These are phyloP conservation scores for Ephemerocybe angulata DNA, from an alignment of 768 basidiomycete genomes.

Conservation along the genomic window DNA sequence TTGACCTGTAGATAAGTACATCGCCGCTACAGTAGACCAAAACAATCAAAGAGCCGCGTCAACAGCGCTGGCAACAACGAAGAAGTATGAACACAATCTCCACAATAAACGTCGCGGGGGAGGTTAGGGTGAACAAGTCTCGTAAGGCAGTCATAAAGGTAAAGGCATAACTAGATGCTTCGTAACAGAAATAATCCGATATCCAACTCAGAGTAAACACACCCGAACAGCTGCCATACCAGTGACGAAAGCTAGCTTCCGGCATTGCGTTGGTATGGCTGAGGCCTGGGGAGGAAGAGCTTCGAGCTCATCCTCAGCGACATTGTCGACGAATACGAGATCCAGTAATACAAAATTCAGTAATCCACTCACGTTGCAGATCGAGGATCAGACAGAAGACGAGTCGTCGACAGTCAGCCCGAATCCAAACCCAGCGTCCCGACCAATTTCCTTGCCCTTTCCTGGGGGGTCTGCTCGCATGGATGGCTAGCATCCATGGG, in stretches of 20 bases:
- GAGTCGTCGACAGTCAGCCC: not conserved
- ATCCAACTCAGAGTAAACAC: not conserved
- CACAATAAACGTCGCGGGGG: constrained; percentile 9
- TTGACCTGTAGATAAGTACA: constrained; percentile 4
- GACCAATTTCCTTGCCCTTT: constrained; percentile 1
- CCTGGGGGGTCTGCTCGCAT: constrained; percentile 12
- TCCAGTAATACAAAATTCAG: not conserved
- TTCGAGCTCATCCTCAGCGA: constrained; percentile 7
- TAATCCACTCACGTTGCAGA: not conserved
- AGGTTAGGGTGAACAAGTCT: constrained; percentile 8
- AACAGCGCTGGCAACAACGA: constrained; percentile 9
- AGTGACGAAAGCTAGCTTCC: not conserved
- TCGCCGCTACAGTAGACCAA: constrained; percentile 1
- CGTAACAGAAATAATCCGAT: constrained; percentile 4
- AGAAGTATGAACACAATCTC: constrained; percentile 7
- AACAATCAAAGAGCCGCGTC: not conserved
- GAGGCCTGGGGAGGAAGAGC: constrained; percentile 5
- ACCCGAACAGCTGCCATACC: constrained; percentile 5
- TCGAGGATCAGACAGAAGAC: not conserved
- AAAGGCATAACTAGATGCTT: constrained; percentile 12
- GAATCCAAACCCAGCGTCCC: not conserved
- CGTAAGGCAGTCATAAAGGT: constrained; percentile 6
- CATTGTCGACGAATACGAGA: not conserved
- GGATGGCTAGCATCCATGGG: constrained; percentile 9
- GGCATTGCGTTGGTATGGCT: not conserved